Conservation (phyloP, 2,329 filamentous ascomycete species). For the Calonectria naviculata region DNA sequence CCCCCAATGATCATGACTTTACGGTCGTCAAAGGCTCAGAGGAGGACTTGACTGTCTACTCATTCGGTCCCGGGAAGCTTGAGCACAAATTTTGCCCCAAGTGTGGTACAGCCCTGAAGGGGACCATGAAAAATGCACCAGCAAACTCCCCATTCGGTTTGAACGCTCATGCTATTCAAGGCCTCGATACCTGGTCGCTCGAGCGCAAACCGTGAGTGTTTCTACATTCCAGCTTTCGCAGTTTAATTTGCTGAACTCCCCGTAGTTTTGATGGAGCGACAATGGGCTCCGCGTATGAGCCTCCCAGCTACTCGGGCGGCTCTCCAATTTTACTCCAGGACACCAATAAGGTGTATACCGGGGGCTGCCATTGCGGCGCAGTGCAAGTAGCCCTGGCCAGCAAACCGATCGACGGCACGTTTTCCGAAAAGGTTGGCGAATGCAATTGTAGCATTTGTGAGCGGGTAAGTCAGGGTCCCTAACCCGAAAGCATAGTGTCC, state of each 20-base stretch:
- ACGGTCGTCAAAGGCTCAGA: conserved; percentile 59
- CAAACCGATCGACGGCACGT: conserved; percentile 54
- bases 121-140: conserved; percentile 39
- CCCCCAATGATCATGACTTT: conserved; percentile 45
- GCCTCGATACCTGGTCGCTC: conserved; percentile 54
- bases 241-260: neutral
- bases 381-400: conserved; percentile 56
- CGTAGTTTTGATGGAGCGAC: conserved; percentile 48
- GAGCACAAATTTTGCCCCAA: conserved; percentile 64
- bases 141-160: conserved; percentile 47
- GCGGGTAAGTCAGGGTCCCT: conserved; percentile 48
- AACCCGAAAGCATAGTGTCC: neutral
- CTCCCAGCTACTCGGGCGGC: conserved; percentile 51
- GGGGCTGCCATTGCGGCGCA: conserved; percentile 65
- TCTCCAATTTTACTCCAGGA: conserved; percentile 52
- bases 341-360: conserved; percentile 55
- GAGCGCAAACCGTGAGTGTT: conserved; percentile 48
- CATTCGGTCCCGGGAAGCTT: conserved; percentile 51
- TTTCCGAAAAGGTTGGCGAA: conserved; percentile 45
- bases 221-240: neutral
- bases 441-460: conserved; percentile 65
- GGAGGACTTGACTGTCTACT: conserved; percentile 55
- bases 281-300: conserved; percentile 45
- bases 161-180: conserved; percentile 58
- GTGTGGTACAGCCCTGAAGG: conserved; percentile 59